A percentile compares a stretch with the other conserved stretches of the same genome.
Evolutionary conservation across 805 yeast species (phyloP).

Genomic region (Wickerhamiella cacticola): DNA sequence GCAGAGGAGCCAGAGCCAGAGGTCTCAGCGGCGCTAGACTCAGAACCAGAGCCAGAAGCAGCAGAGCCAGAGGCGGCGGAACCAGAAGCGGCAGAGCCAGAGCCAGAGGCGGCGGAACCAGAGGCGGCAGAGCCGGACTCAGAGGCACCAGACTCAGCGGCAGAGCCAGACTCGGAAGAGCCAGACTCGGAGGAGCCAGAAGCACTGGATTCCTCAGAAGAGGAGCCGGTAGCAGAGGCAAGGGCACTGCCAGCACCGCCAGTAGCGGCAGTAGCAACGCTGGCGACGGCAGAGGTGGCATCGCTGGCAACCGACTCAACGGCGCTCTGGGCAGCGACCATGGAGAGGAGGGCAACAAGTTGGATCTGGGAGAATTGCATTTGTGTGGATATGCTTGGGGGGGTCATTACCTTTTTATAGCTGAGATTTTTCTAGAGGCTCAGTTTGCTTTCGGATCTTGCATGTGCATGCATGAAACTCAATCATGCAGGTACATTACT

Average conservation of each 20-base stretch:
- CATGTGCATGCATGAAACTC: constrained; percentile 10
- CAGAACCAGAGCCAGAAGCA: constrained; percentile 7
- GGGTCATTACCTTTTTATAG: not conserved
- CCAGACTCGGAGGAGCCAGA: not conserved
- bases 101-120: constrained; percentile 8
- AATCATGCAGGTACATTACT: constrained; percentile 10
- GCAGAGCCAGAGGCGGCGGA: constrained; percentile 8
- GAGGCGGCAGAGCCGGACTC: constrained; percentile 3
- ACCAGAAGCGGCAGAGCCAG: constrained; percentile 12
- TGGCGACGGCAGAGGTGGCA: not conserved
- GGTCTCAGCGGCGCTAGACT: constrained; percentile 12
- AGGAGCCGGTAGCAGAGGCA: not conserved
- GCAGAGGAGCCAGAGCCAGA: constrained; percentile 2
- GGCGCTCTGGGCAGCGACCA: constrained; percentile 5
- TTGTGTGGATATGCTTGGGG: not conserved
- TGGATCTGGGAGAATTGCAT: constrained; percentile 8
- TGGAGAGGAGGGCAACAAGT: constrained; percentile 5
- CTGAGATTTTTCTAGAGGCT: not conserved
- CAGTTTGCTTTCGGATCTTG: not conserved
- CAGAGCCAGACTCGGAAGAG: not conserved
- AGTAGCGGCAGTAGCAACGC: not conserved
- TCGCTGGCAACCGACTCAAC: not conserved
- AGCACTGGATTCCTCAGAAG: not conserved
- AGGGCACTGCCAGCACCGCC: not conserved
- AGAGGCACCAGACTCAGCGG: constrained; percentile 3